A percentile compares a stretch with the other conserved stretches of the same genome.
These are phyloP conservation scores for Pogostemon cablin DNA, from an alignment of 257 asterid species.

Conservation along the genomic window DNA sequence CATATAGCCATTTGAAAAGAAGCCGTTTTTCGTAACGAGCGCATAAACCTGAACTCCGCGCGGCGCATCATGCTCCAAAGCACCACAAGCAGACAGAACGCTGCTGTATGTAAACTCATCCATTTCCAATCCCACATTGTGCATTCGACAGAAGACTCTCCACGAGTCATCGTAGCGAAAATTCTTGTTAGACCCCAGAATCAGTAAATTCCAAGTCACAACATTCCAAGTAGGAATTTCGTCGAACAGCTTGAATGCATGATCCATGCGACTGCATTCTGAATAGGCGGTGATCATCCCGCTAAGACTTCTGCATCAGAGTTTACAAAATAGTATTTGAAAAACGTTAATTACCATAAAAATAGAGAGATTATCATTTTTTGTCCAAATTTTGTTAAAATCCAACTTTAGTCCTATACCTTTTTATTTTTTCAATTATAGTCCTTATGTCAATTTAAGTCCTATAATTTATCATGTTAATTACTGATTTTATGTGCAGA, in stretches of 20 bases:
- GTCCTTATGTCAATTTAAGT: too few species aligned
- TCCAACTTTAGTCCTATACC: too few species aligned
- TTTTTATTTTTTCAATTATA: too few species aligned
- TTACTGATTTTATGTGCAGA: conserved; percentile 32
- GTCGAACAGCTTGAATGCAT: conserved; percentile 64
- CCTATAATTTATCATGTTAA: too few species aligned
- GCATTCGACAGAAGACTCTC: conserved; percentile 58
- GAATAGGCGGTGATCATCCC: conserved; percentile 34
- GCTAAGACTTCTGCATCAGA: too few species aligned
- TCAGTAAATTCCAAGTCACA: conserved; percentile 68
- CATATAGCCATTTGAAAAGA: conserved; percentile 54
- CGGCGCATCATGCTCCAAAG: conserved; percentile 36
- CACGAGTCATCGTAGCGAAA: conserved; percentile 54
- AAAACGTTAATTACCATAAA: too few species aligned
- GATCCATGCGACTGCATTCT: conserved; percentile 44
- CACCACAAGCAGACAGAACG: conserved; percentile 63
- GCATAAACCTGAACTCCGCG: conserved; percentile 67
- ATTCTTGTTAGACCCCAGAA: conserved; percentile 60
- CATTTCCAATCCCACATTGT: conserved; percentile 44
- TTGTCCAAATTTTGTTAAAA: too few species aligned
- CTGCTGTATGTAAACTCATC: conserved; percentile 63
- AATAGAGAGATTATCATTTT: too few species aligned
- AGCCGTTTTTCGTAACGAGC: conserved; percentile 65
- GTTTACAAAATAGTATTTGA: too few species aligned
- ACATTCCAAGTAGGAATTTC: conserved; percentile 53